Conservation (phyloP, 768 basidiomycete genomes). For the Mycena vulgaris region DNA sequence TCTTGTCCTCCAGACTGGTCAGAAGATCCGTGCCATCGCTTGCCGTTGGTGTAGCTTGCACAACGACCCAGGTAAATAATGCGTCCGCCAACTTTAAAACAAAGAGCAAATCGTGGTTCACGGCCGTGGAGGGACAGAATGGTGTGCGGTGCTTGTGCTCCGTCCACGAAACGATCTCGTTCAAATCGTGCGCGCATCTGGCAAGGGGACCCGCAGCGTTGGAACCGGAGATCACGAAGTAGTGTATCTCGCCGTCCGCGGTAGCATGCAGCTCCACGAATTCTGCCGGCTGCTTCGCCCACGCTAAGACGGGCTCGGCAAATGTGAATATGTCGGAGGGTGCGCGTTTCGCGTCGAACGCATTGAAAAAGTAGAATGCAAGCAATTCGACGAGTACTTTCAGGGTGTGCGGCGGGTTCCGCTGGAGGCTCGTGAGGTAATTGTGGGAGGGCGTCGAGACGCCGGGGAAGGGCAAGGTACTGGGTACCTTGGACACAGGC, state of each 20-base stretch:
- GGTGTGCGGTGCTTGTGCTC: slow-evolving; percentile 48
- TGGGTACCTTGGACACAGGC: no score
- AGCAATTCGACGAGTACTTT: slow-evolving; percentile 1
- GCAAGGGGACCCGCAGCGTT: slow-evolving; percentile 52
- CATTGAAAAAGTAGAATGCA: background rate
- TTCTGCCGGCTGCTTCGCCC: slow-evolving; percentile 55
- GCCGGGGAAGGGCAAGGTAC: background rate
- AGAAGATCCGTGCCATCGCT: slow-evolving; percentile 11
- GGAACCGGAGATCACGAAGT: slow-evolving; percentile 43
- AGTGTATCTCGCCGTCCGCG: slow-evolving; percentile 41
- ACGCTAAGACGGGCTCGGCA: slow-evolving; percentile 48
- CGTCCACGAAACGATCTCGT: slow-evolving; percentile 55
- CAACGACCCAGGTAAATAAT: slow-evolving; percentile 57
- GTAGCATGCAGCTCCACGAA: slow-evolving; percentile 53
- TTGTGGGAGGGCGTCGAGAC: background rate
- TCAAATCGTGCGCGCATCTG: slow-evolving; percentile 52
- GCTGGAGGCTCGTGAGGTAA: background rate
- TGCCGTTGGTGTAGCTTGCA: slow-evolving; percentile 52
- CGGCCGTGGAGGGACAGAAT: slow-evolving; percentile 57
- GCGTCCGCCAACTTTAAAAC: slow-evolving; percentile 54
- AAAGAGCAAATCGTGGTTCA: slow-evolving; percentile 60
- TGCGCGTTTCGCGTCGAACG: background rate
- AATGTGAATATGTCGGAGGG: slow-evolving; percentile 55
- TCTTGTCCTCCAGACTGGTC: background rate
- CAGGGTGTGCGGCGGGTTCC: background rate